Evolutionary conservation across 177 flowering plant genomes (phyloP).

Genomic region (Telopea speciosissima): DNA sequence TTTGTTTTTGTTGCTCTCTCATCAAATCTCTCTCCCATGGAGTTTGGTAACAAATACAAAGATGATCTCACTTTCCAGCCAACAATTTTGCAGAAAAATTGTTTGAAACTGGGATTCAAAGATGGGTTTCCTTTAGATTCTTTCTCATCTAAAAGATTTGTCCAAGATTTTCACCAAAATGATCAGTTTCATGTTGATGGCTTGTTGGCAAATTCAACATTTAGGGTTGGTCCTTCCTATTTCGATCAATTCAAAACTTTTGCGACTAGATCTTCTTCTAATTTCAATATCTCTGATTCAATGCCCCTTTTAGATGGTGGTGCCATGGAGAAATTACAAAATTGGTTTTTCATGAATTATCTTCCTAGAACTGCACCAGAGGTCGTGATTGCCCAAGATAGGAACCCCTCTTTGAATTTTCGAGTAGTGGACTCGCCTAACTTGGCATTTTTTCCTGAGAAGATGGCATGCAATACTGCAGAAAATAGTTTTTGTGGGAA

Average conservation of each 20-base stretch:
- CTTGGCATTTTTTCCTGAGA: conserved; percentile 23
- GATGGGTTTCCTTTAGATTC: conserved; percentile 25
- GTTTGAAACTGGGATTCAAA: conserved; percentile 27
- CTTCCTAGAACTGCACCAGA: conserved; percentile 3
- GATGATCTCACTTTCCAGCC: conserved; percentile 17
- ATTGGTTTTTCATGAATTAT: conserved; percentile 17
- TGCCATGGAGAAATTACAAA: conserved; percentile 26
- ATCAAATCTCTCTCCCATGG: conserved; percentile 28
- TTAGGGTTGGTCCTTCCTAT: conserved; percentile 15
- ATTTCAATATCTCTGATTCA: conserved; percentile 23
- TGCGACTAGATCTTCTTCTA: conserved; percentile 10
- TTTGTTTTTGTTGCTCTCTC: conserved; percentile 1
- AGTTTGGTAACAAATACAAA: conserved; percentile 16
- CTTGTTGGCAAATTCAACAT: conserved; percentile 23
- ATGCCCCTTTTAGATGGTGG: conserved; percentile 29
- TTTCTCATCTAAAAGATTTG: conserved; percentile 15
- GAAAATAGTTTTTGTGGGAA: conserved; percentile 23
- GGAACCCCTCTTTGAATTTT: conserved; percentile 8
- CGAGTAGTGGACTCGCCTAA: conserved; percentile 25
- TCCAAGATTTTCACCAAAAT: conserved; percentile 33
- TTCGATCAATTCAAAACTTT: conserved; percentile 30
- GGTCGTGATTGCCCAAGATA: conserved; percentile 1
- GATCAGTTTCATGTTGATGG: conserved; percentile 32
- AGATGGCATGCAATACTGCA: conserved; percentile 39
- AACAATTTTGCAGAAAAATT: conserved; percentile 17